These are phyloP conservation scores for Aspergillus sp. DNA, from an alignment of 2,329 filamentous ascomycete species.

Conservation along the genomic window DNA sequence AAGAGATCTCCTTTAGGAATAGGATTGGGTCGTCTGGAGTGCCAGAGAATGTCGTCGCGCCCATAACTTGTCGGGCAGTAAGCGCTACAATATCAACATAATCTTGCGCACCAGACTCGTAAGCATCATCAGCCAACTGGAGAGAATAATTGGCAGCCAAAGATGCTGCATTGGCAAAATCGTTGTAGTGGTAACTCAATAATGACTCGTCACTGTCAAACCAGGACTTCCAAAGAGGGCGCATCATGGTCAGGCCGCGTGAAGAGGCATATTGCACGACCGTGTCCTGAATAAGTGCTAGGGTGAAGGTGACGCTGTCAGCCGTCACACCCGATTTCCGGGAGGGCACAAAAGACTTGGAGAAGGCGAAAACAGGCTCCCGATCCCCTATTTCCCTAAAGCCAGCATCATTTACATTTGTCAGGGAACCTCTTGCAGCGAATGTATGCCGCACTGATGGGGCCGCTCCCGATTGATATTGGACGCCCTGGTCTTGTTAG, in stretches of 20 bases:
- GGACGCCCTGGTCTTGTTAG: slow-evolving; percentile 49
- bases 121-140: slow-evolving; percentile 69
- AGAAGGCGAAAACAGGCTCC: slow-evolving; percentile 80
- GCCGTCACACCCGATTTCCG: slow-evolving; percentile 30
- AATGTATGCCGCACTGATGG: slow-evolving; percentile 66
- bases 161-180: slow-evolving; percentile 63
- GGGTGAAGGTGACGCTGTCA: slow-evolving; percentile 70
- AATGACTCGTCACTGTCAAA: slow-evolving; percentile 64
- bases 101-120: slow-evolving; percentile 69
- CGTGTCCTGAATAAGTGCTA: slow-evolving; percentile 74
- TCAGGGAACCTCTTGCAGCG: slow-evolving; percentile 64
- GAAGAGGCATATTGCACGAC: slow-evolving; percentile 77
- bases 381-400: slow-evolving; percentile 73
- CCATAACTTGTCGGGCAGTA: slow-evolving; percentile 76
- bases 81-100: slow-evolving; percentile 77
- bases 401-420: slow-evolving; percentile 64
- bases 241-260: slow-evolving; percentile 74
- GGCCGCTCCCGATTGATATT: slow-evolving; percentile 71
- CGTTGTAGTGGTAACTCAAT: slow-evolving; percentile 72
- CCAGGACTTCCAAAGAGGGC: slow-evolving; percentile 76
- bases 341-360: slow-evolving; percentile 61
- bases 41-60: slow-evolving; percentile 72
- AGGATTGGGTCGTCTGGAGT: slow-evolving; percentile 70
- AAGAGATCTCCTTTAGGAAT: slow-evolving; percentile 84
- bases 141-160: slow-evolving; percentile 73